Evolutionary conservation across 2,329 filamentous ascomycete genomes (phyloP), one percentile per base, ranked within the genome.

Genomic region (Thielaviopsis euricoi): DNA sequence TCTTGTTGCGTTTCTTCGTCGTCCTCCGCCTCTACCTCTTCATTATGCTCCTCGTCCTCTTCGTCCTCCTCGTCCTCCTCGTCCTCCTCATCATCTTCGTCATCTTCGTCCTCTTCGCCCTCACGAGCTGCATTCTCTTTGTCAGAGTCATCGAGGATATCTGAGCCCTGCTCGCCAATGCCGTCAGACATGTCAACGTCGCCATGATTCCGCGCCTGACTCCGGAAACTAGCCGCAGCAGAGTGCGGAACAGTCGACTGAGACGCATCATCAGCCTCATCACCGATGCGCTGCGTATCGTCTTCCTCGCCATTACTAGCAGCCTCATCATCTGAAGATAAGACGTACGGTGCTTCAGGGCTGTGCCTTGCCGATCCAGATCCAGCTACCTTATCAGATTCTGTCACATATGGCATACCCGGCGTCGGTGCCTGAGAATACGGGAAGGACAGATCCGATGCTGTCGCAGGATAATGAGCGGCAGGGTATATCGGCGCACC

Each of bases 41-140:
- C 64, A 15, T 65, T 63, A 2, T 60, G 60, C 26, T 67, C 63
- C 6, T 65, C 63, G 15, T 64, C 60, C n/a, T 66, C 58, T 26
- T 64, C 63, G 17, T 58, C 61, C 7, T 54, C 57, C 3, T n/a
- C 37, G 6, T 43, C 37, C 6, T 43, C 37, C 13, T 43, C 52
- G 19, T 61, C 64, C 23, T 57, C 64, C 7, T 65, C 64, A 15
- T 65, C 63, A 2, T 60, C 61, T 25, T 67, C 63, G 5, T 65
- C 63, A 17, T 64, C 60, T 9, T 68, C 64, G 26, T 63, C 61
- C 22, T 65, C 62, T n/a, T 70, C 68, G 19, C 69, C 69, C 23
- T 71, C 69, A 52, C 64, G 63, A 29, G 62, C 63, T 15, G 64
- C 65, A 22, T 64, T 63, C n/a, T 66, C 64, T 15, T 63, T 64